Base-by-base conservation (phyloP, 192 early-diverging fungal species). In the Cladochytrium replicatum region DNA sequence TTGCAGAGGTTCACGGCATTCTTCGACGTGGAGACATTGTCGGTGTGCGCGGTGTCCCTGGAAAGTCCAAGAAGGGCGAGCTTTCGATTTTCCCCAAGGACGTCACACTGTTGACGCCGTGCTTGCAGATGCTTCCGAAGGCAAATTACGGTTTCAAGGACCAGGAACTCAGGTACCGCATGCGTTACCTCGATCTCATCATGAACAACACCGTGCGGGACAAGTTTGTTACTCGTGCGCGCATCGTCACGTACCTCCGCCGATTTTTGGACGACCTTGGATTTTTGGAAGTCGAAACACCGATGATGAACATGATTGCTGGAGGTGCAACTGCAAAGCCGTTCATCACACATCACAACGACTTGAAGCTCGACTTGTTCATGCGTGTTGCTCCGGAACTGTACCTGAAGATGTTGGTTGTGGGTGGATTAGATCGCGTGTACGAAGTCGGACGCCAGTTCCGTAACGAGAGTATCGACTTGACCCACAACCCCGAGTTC, bases 181-280 rank as follows among this genome's bases (percentile, higher is more conserved):
- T 93, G 80, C 87, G 95, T 54, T 99, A 93, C 69, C 68, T 99
- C 52, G 95, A 99, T 66, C 71, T 99, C 68, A 97, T 99, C 71
- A 99, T 99, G 91, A 99, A 99, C 80, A 82, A 78, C 72, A 59
- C 72, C 46, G 92, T 96, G 24, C 83, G 95, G 49, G 83, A 93
- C 69, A 95, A 93, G 74, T 97, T 99, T 58, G 78, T 86, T 55
- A 79, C 83, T 26, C 78, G 95, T 29, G 77, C 92, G 55, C 88
- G 87, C 74, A 86, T 99, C 63, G 81, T 99, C 68, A 88, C 89
- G 72, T 96, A 99, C 60, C 72, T 90, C 6, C 73, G 87, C 4
- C 9, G 48, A 6, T 89, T 76, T 48, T 56, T 92, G 7, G 75
- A 83, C 38, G 34, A 46, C 23, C 64, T 78, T 2, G 67, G 61